phyloP scores from a whole-genome alignment of 352 stramenopile species.

The Pythium guiyangense region DNA sequence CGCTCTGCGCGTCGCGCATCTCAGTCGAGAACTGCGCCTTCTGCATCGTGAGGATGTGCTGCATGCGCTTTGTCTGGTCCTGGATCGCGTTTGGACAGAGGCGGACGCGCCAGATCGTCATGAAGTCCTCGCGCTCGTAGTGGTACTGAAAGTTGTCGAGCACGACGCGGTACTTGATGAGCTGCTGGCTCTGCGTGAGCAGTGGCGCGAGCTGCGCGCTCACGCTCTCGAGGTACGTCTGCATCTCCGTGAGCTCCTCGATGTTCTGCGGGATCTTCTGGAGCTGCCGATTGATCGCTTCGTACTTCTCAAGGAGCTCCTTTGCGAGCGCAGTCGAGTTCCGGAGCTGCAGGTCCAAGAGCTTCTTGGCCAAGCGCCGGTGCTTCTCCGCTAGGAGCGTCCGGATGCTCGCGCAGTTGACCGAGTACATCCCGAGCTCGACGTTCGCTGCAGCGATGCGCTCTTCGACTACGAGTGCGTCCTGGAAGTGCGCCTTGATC shows the following conservation, averaged over 20 bases:
- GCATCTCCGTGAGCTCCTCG: constrained; percentile 89
- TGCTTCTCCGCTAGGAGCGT: constrained; percentile 78
- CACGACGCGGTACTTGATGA: constrained; percentile 75
- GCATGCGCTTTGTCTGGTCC: constrained; percentile 83
- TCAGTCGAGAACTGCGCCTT: constrained; percentile 83
- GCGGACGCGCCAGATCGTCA: constrained; percentile 87
- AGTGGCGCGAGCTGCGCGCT: constrained; percentile 53
- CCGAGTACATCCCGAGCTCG: constrained; percentile 80
- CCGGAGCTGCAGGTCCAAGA: constrained; percentile 68
- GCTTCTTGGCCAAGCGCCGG: constrained; percentile 59
- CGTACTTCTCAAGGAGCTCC: constrained; percentile 77
- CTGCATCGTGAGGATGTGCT: constrained; percentile 73
- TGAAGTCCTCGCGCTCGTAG: constrained; percentile 87
- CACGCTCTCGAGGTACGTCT: constrained; percentile 76
- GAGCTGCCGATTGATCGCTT: constrained; percentile 79
- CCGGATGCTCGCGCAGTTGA: constrained; percentile 68
- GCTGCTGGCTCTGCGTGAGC: constrained; percentile 64
- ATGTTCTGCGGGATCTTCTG: constrained; percentile 89
- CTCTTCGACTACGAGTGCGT: constrained; percentile 52
- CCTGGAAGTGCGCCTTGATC: constrained; percentile 75
- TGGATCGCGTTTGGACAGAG: constrained; percentile 86
- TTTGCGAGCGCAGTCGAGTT: constrained; percentile 73
- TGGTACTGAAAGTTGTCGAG: constrained; percentile 82
- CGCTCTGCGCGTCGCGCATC: constrained; percentile 91
- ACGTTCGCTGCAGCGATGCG: constrained; percentile 53